phyloP scores from a whole-genome alignment of 2,329 filamentous ascomycete species.

The Colletotrichum paranaense region DNA sequence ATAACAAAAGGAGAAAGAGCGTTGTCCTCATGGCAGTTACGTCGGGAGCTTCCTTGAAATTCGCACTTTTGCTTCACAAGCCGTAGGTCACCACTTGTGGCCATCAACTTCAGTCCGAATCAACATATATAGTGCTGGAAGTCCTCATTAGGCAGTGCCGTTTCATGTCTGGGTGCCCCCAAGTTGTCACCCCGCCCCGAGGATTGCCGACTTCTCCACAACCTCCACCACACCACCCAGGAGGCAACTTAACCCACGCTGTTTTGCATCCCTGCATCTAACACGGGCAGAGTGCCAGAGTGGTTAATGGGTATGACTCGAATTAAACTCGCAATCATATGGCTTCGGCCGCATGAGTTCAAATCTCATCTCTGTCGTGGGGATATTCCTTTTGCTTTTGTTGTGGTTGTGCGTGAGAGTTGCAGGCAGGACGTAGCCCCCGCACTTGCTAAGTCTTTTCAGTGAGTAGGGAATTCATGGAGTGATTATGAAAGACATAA shows the following conservation, averaged over 20 bases:
- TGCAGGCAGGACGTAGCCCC: background rate
- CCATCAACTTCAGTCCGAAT: no score
- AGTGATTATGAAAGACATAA: background rate
- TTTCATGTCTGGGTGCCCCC: no score
- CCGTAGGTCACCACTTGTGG: no score
- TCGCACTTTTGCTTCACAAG: no score
- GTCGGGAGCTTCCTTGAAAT: no score
- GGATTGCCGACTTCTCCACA: no score
- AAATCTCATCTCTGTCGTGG: conserved; percentile 30
- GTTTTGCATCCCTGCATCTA: accelerated
- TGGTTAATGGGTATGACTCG: conserved; percentile 33
- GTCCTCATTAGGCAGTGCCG: no score
- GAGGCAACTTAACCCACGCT: accelerated
- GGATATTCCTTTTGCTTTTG: background rate
- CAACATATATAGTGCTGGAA: no score
- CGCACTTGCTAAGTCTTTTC: background rate
- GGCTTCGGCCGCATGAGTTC: conserved; percentile 33
- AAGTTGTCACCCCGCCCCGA: no score
- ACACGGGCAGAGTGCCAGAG: conserved; percentile 27
- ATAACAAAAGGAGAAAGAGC: no score
- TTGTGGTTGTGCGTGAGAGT: background rate
- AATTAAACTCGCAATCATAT: conserved; percentile 28
- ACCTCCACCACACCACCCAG: no score
- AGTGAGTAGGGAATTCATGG: background rate
- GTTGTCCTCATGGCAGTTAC: no score